A percentile compares a stretch with the other conserved stretches of the same genome.
These are phyloP conservation scores for Solanum verrucosum DNA, from an alignment of 257 asterid species.

Conservation along the genomic window DNA sequence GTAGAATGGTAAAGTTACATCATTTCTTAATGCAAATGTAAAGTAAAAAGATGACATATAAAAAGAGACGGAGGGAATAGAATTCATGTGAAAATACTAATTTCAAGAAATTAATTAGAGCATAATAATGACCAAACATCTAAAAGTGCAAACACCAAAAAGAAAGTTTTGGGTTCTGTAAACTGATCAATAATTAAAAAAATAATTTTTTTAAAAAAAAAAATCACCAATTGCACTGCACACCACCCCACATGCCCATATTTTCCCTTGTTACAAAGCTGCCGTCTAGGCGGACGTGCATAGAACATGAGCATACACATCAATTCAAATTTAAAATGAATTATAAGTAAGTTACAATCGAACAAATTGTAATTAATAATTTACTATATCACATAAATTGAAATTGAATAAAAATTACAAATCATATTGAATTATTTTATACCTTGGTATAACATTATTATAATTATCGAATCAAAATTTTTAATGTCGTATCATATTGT, in stretches of 20 bases:
- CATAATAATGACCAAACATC: not conserved
- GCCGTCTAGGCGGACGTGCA: constrained; percentile 6
- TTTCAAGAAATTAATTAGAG: not conserved
- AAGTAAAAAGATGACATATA: no score
- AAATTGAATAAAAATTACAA: not conserved
- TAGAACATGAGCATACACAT: not conserved
- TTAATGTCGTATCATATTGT: not conserved
- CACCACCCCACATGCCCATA: not conserved
- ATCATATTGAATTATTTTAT: no score
- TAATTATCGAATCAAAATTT: no score
- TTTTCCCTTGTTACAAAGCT: not conserved
- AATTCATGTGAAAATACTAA: not conserved
- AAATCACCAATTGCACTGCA: not conserved
- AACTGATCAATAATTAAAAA: not conserved
- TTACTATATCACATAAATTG: not conserved
- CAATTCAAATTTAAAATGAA: not conserved
- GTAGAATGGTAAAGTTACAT: accelerated
- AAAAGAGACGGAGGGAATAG: no score
- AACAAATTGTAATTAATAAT: not conserved
- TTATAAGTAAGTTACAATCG: not conserved
- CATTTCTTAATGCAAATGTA: no score
- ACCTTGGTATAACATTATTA: no score
- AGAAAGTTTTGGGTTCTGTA: not conserved
- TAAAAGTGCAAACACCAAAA: not conserved
- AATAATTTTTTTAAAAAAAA: no score